Percentiles rank a stretch among this genome's conserved stretches.
These are phyloP conservation scores for Pelargonium australe DNA, from an alignment of 441 rosid genomes.

Conservation along the genomic window DNA sequence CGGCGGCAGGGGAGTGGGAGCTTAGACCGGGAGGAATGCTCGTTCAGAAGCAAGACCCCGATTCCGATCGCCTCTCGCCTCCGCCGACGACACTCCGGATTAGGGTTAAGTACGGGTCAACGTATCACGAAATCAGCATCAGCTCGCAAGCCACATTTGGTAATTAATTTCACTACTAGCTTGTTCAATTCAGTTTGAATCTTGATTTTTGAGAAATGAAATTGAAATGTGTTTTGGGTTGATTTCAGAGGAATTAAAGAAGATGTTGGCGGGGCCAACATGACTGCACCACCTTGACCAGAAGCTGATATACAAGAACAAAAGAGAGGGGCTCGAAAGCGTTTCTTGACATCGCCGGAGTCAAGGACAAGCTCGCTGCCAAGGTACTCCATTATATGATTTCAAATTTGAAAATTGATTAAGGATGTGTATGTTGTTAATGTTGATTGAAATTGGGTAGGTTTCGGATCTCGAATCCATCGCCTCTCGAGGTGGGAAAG, in stretches of 20 bases:
- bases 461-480: conserved; percentile 69
- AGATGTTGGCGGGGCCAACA: conserved; percentile 74
- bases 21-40: conserved; percentile 95
- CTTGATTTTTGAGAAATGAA: neutral
- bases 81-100: conserved; percentile 86
- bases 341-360: conserved; percentile 77
- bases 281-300: conserved; percentile 89
- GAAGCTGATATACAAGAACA: conserved; percentile 74
- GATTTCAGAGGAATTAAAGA: conserved; percentile 84
- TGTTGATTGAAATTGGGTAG: conserved; percentile 34
- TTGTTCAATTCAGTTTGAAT: neutral
- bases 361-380: conserved; percentile 80
- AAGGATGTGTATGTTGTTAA: neutral
- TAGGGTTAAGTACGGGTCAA: conserved; percentile 75
- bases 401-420: neutral
- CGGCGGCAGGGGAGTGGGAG: conserved; percentile 71
- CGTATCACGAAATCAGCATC: conserved; percentile 70
- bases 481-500: conserved; percentile 61
- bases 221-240: neutral
- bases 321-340: conserved; percentile 88
- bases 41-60: conserved; percentile 79
- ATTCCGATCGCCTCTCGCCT: conserved; percentile 50
- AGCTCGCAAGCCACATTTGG: conserved; percentile 89
- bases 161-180: conserved; percentile 21
- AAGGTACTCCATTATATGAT: conserved; percentile 34